phyloP scores from a whole-genome alignment of 768 basidiomycete species.

The Favolaschia claudopus region DNA sequence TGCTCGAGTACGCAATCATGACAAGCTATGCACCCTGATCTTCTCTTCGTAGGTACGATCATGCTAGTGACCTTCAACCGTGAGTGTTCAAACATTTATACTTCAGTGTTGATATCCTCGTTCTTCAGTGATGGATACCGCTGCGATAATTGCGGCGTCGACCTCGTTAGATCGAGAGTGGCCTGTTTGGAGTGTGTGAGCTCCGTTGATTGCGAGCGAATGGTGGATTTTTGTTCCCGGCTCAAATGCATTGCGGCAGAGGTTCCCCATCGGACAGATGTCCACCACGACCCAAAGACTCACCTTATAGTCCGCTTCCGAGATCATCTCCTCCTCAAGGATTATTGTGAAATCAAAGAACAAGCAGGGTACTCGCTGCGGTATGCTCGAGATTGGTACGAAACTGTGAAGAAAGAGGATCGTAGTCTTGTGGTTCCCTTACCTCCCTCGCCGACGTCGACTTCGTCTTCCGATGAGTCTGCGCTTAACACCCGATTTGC shows the following conservation, averaged over 20 bases:
- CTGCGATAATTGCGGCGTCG: background rate
- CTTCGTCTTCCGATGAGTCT: too few relatives aligned
- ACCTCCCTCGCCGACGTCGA: background rate
- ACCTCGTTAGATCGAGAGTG: background rate
- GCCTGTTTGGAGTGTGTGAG: slow-evolving; percentile 16
- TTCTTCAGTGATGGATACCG: background rate
- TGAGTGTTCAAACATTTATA: background rate
- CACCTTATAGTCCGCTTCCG: slow-evolving; percentile 8
- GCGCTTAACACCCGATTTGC: too few relatives aligned
- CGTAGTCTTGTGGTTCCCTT: background rate
- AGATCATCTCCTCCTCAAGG: slow-evolving; percentile 13
- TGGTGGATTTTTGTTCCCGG: slow-evolving; percentile 15
- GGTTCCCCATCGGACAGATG: background rate
- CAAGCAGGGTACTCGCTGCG: background rate
- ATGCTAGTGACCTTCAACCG: slow-evolving; percentile 6
- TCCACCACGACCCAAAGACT: background rate
- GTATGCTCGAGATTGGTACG: background rate
- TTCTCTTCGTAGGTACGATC: too few relatives aligned
- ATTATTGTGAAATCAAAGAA: background rate
- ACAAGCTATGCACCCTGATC: too few relatives aligned
- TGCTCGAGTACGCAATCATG: too few relatives aligned
- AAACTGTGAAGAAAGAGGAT: background rate
- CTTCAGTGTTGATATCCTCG: too few relatives aligned
- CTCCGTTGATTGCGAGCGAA: background rate
- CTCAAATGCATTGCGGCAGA: slow-evolving; percentile 5